phyloP scores from a whole-genome alignment of 2,329 filamentous ascomycete genomes.

The Talaromyces verruculosus region DNA sequence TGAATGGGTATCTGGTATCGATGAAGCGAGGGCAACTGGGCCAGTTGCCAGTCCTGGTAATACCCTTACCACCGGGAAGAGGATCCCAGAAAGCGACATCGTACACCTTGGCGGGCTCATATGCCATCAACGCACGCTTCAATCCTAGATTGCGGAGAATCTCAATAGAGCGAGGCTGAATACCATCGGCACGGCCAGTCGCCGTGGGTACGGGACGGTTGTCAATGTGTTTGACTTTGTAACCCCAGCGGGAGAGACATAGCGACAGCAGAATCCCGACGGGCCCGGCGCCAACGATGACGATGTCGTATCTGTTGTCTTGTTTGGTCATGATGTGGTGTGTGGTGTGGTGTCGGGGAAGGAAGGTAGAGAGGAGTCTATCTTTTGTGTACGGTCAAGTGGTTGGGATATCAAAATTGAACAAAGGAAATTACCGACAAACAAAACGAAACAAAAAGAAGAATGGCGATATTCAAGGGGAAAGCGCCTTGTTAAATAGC shows the following conservation, averaged over 20 bases:
- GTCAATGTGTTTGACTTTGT: slow-evolving; percentile 93
- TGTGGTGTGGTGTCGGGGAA: neutral
- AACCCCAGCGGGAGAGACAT: slow-evolving; percentile 86
- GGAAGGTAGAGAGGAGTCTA: neutral
- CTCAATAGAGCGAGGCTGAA: slow-evolving; percentile 85
- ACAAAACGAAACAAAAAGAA: neutral
- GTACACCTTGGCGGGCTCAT: slow-evolving; percentile 82
- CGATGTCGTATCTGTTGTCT: slow-evolving; percentile 57
- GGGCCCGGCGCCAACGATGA: slow-evolving; percentile 86
- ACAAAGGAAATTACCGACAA: neutral
- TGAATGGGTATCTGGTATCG: slow-evolving; percentile 64
- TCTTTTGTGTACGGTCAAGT: neutral
- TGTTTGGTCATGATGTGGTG: slow-evolving; percentile 13
- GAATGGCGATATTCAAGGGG: neutral
- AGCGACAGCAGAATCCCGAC: slow-evolving; percentile 86
- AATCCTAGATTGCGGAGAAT: slow-evolving; percentile 85
- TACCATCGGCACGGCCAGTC: slow-evolving; percentile 86
- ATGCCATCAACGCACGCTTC: slow-evolving; percentile 82
- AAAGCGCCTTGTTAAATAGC: neutral
- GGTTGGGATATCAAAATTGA: neutral
- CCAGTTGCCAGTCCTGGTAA: slow-evolving; percentile 67
- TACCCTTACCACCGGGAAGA: slow-evolving; percentile 51
- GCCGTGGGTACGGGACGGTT: slow-evolving; percentile 81
- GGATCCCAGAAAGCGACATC: slow-evolving; percentile 69
- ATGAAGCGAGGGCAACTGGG: slow-evolving; percentile 84